Conservation (phyloP, 345 rosid species). For the Hirschfeldia incana region DNA sequence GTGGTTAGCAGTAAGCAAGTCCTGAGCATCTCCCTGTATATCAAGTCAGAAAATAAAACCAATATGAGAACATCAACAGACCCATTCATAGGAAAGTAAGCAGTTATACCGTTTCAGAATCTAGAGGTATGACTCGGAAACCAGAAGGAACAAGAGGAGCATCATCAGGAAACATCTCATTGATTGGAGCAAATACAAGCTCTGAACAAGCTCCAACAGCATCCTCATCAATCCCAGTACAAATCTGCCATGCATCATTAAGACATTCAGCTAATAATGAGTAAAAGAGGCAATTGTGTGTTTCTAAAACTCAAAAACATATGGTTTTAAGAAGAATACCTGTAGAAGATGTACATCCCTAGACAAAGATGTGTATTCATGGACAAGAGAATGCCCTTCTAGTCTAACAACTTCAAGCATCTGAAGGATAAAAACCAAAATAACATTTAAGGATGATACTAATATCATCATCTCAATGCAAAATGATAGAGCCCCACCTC, state of each 20-base stretch:
- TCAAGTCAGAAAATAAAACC: not conserved
- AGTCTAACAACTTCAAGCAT: conserved; percentile 90
- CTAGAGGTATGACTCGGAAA: conserved; percentile 87
- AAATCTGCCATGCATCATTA: conserved; percentile 54
- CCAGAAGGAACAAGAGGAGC: conserved; percentile 97
- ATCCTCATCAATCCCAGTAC: conserved; percentile 91
- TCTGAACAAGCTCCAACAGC: conserved; percentile 92
- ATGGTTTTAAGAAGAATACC: conserved; percentile 44
- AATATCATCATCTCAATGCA: not conserved
- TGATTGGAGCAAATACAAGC: conserved; percentile 93
- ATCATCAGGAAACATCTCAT: conserved; percentile 98
- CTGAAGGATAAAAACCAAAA: conserved; percentile 44
- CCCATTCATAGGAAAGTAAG: not conserved
- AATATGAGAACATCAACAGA: not conserved
- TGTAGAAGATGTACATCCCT: conserved; percentile 94
- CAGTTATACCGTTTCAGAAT: conserved; percentile 69
- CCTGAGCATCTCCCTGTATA: conserved; percentile 65
- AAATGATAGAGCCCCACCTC: conserved; percentile 53
- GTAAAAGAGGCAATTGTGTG: not conserved
- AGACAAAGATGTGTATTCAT: conserved; percentile 86
- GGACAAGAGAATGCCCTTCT: conserved; percentile 91
- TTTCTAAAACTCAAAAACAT: not conserved
- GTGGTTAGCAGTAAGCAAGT: conserved; percentile 45
- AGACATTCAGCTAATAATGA: not conserved
- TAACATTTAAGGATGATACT: not conserved